Conservation (phyloP, 2,329 filamentous ascomycete genomes). For the Dissoconium aciculare region DNA sequence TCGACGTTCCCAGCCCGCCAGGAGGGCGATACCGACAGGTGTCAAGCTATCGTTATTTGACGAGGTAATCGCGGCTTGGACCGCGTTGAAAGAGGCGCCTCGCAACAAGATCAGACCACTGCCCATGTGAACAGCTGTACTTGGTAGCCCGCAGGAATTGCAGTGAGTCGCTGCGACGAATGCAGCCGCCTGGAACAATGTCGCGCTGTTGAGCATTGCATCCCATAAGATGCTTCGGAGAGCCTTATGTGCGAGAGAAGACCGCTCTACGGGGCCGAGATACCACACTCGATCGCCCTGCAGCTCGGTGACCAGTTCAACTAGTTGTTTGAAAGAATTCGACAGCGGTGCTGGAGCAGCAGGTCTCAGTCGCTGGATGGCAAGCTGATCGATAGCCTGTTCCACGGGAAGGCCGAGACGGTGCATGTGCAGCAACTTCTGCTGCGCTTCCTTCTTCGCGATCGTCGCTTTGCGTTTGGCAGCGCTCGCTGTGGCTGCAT, state of each 20-base stretch:
- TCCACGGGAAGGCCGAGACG: background rate
- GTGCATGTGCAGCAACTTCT: background rate
- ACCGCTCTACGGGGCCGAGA: conserved; percentile 4
- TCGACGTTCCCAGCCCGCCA: conserved; percentile 15
- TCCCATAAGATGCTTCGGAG: conserved; percentile 11
- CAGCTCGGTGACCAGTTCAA: conserved; percentile 4
- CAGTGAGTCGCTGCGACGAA: conserved; percentile 13
- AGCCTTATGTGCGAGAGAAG: conserved; percentile 10
- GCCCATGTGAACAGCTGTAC: conserved; percentile 8
- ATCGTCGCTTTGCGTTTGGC: conserved; percentile 12
- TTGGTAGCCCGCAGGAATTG: conserved; percentile 13
- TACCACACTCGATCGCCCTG: conserved; percentile 5
- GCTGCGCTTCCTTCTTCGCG: conserved; percentile 7
- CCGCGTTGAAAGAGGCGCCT: conserved; percentile 12
- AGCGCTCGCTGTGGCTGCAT: conserved; percentile 10
- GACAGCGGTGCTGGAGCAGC: too few relatives aligned
- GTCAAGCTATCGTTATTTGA: conserved; percentile 8
- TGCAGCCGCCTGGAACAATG: conserved; percentile 12
- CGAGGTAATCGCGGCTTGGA: conserved; percentile 8
- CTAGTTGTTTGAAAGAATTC: conserved; percentile 1
- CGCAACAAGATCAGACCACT: conserved; percentile 11
- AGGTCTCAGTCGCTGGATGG: background rate
- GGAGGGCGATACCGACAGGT: conserved; percentile 12
- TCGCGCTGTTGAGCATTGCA: conserved; percentile 9
- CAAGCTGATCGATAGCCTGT: background rate